A percentile compares a stretch with the other conserved stretches of the same genome.
Evolutionary conservation across 78 protist genomes (phyloP).

Genomic region (Tieghemostelium lacteum): DNA sequence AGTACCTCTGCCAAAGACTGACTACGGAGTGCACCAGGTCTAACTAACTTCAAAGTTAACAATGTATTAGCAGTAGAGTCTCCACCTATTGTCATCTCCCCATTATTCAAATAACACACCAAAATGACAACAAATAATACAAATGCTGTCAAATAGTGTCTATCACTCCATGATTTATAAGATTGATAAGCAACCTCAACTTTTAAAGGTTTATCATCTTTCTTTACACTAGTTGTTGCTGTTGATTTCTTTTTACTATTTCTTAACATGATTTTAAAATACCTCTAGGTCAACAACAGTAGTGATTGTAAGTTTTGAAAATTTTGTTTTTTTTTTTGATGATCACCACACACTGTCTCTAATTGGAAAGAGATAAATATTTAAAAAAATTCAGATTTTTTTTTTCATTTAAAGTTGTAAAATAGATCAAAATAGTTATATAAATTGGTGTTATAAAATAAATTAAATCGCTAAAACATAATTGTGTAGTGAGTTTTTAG

Average conservation of each 20-base stretch:
- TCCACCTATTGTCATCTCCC: conserved; percentile 15
- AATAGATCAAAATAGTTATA: too few species aligned
- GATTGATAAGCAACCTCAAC: neutral
- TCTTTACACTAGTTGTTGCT: neutral
- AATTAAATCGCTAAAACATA: too few species aligned
- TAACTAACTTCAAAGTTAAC: neutral
- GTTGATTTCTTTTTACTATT: neutral
- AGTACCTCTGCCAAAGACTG: neutral
- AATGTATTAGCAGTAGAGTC: conserved; percentile 9
- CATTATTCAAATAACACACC: neutral
- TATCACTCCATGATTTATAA: neutral
- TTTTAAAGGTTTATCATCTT: neutral
- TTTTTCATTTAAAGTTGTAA: too few species aligned
- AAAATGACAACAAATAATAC: neutral
- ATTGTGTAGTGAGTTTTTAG: too few species aligned
- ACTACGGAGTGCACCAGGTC: neutral
- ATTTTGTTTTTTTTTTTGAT: too few species aligned
- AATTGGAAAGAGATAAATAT: too few species aligned
- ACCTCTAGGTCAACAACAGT: too few species aligned
- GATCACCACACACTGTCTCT: too few species aligned
- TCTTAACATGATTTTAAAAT: neutral
- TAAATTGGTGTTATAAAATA: too few species aligned
- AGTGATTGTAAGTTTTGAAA: too few species aligned
- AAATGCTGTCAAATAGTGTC: neutral
- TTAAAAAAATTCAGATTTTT: too few species aligned